Base-by-base conservation (phyloP, 176 grass and related monocot species). In the Pontederia crassipes region DNA sequence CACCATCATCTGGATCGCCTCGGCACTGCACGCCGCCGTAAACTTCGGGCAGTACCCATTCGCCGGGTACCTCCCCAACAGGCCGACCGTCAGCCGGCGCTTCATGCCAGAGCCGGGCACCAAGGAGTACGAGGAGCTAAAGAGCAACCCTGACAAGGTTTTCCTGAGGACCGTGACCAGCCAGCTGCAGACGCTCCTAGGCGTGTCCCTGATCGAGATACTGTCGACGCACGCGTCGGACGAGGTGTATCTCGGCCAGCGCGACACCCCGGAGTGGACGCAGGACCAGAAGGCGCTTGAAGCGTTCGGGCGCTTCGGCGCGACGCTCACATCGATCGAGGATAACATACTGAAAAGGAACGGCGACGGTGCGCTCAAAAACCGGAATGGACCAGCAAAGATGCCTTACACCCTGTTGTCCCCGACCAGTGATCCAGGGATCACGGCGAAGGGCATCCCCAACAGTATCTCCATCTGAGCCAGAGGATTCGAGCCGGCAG, bases 1-100 rank as follows among this genome's bases (percentile, higher is more conserved):
- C 50, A 67, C 51, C 26, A 54, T 67, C 65, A 67, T 67, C 24
- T 67, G 65, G 65, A 9, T 67, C 27, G 65, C 65, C 4, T 67
- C 65, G 15, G 65, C 65, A 3, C 65, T 67, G 11, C 65, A 67
- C 28, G 65, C 65, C 1, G 65, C 65, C 4, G 65, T 67, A 49
- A 67, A 67, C 28, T 67, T 67, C 51, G 49, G 49, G 12, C 65
- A 67, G 50, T 55, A 54, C 51, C 50, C 65, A 4, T 67, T 54
- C 27, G 65, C 65, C 14, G 65, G 65, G 9, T 67, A 67, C 65
- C 65, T 67, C 10, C 65, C 65, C 2, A 67, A 67, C 28, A 49
- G 65, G 3, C 65, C 65, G 14, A 67, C 65, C 65, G 40, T 67
- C 9, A 67, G 50, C 28, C 65, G 65, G 65, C 49, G 49, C 28